phyloP scores from a whole-genome alignment of 805 yeast species.

The Barnettozyma botsteinii region DNA sequence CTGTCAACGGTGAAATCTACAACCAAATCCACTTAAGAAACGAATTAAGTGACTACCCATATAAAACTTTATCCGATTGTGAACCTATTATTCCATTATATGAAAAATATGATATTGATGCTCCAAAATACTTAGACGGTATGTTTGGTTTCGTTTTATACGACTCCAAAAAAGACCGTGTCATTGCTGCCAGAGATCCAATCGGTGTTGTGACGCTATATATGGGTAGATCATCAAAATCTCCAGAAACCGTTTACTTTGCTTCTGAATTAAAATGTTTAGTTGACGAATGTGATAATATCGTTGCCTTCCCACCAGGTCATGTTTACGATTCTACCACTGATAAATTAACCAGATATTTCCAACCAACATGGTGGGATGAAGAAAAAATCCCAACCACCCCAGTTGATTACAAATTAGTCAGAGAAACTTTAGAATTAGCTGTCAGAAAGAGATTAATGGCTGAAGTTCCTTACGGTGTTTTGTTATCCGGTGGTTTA shows the following conservation, averaged over 20 bases:
- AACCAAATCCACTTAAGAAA: constrained; percentile 90
- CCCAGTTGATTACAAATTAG: constrained; percentile 63
- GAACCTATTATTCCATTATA: constrained; percentile 95
- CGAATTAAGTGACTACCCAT: constrained; percentile 64
- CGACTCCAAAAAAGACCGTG: constrained; percentile 78
- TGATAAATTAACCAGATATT: constrained; percentile 81
- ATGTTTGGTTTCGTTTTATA: constrained; percentile 95
- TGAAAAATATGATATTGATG: constrained; percentile 79
- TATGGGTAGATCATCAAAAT: constrained; percentile 73
- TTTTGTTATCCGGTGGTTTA: constrained; percentile 91
- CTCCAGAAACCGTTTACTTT: constrained; percentile 77
- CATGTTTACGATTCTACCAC: constrained; percentile 91
- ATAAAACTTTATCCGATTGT: constrained; percentile 89
- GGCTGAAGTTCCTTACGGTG: constrained; percentile 99
- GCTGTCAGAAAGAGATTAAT: constrained; percentile 98
- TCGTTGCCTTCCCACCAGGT: constrained; percentile 96
- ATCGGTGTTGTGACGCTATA: constrained; percentile 95
- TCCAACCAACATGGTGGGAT: constrained; percentile 94
- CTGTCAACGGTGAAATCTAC: constrained; percentile 98
- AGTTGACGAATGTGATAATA: constrained; percentile 89
- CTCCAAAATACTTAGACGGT: constrained; percentile 92
- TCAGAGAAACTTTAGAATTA: constrained; percentile 80
- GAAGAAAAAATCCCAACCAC: constrained; percentile 65
- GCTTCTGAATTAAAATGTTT: constrained; percentile 94
- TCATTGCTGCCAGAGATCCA: constrained; percentile 97